Evolutionary conservation across 225 moss, liverwort and hornwort genomes (phyloP).

Genomic region (Physcomitrium patens): DNA sequence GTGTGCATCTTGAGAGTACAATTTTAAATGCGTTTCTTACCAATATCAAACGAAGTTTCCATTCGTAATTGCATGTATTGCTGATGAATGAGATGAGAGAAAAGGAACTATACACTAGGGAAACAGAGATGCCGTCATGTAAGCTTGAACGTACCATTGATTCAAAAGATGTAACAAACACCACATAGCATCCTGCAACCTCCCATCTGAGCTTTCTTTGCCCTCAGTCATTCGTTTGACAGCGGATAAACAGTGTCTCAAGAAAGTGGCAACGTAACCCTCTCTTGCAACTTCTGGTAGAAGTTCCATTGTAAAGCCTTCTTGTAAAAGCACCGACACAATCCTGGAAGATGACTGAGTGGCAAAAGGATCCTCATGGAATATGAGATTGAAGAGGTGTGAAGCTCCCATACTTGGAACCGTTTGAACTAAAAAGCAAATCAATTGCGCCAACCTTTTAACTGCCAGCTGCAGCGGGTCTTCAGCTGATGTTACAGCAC

Average conservation of each 20-base stretch:
- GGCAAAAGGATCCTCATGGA: constrained; percentile 64
- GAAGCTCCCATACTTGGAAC: constrained; percentile 58
- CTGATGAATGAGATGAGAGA: constrained; percentile 13
- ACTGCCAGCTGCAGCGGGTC: constrained; percentile 45
- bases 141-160: constrained; percentile 46
- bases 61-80: constrained; percentile 15
- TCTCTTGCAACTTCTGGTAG: constrained; percentile 45
- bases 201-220: constrained; percentile 37
- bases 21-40: neutral
- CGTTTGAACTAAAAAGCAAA: constrained; percentile 65
- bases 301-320: constrained; percentile 61
- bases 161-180: constrained; percentile 58
- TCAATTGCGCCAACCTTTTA: constrained; percentile 67
- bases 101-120: constrained; percentile 14
- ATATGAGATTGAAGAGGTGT: constrained; percentile 56
- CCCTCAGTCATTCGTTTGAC: constrained; percentile 46
- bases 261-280: constrained; percentile 38
- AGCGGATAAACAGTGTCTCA: constrained; percentile 60
- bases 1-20: constrained; percentile 14
- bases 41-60: neutral
- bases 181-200: constrained; percentile 39
- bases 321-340: constrained; percentile 64
- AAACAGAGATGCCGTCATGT: neutral
- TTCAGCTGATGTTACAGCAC: constrained; percentile 46
- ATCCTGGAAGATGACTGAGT: constrained; percentile 41